These are phyloP conservation scores for Tulasnella sp. DNA, from an alignment of 768 basidiomycete species.

Conservation along the genomic window DNA sequence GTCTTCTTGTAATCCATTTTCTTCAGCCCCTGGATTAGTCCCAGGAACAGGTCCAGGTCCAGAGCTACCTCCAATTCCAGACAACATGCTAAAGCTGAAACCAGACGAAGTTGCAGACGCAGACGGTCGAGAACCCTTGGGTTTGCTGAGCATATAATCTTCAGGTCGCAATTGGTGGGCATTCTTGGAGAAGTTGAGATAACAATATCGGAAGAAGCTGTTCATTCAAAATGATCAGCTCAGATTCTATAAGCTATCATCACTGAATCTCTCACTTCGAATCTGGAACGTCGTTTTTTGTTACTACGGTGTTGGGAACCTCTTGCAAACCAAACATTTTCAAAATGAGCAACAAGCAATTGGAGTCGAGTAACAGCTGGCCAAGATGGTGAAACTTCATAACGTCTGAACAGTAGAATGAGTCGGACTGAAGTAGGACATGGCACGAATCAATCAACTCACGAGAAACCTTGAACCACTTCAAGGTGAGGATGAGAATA, in stretches of 20 bases:
- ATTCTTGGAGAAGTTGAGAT: conserved; percentile 58
- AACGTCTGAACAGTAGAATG: conserved; percentile 44
- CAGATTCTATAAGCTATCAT: not conserved
- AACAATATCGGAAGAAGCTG: conserved; percentile 95
- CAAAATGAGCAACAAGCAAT: conserved; percentile 80
- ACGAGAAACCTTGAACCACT: conserved; percentile 99
- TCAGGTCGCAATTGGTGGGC: conserved; percentile 45
- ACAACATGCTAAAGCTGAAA: too few species aligned
- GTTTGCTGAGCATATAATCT: conserved; percentile 49
- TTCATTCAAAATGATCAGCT: not conserved
- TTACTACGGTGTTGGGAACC: conserved; percentile 66
- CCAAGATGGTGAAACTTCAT: conserved; percentile 99
- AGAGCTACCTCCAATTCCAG: too few species aligned
- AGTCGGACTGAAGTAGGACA: not conserved
- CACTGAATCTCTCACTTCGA: conserved; percentile 45
- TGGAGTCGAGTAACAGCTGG: conserved; percentile 89
- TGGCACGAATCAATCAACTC: conserved; percentile 26
- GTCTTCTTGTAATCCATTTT: conserved; percentile 59
- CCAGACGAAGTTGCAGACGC: not conserved
- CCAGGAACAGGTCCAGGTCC: not conserved
- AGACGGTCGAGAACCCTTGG: conserved; percentile 26
- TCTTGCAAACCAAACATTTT: conserved; percentile 99
- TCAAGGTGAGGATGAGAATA: conserved; percentile 74
- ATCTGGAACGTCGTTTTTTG: conserved; percentile 77
- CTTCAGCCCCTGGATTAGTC: conserved; percentile 42